These are phyloP conservation scores for Salix koriyanagi DNA, from an alignment of 345 rosid genomes.

Conservation along the genomic window DNA sequence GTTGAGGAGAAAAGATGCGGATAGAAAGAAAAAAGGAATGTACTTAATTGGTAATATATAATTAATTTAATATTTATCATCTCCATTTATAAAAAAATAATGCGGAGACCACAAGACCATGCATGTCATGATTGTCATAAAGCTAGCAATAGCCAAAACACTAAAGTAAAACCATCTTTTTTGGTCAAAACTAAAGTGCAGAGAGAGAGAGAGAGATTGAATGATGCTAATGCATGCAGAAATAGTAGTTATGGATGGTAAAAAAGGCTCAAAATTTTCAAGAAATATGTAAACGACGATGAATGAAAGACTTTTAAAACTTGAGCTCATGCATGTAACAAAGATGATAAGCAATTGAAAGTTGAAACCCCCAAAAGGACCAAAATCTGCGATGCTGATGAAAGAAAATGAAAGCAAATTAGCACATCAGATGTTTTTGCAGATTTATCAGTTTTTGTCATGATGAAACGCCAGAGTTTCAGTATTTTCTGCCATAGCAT, in stretches of 20 bases:
- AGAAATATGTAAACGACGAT: conserved; percentile 15
- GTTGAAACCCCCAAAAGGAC: background rate
- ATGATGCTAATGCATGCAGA: conserved; percentile 36
- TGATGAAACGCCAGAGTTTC: conserved; percentile 42
- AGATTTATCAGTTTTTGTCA: conserved; percentile 30
- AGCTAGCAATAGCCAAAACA: conserved; percentile 25
- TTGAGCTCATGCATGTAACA: conserved; percentile 29
- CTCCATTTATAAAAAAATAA: background rate
- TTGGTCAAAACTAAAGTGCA: conserved; percentile 27
- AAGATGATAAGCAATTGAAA: conserved; percentile 22
- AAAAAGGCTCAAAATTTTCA: conserved; percentile 22
- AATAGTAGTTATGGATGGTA: conserved; percentile 7
- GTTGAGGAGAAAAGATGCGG: background rate
- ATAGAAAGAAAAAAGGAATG: background rate
- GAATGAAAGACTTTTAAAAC: conserved; percentile 11
- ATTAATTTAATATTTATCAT: background rate
- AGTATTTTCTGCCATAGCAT: conserved; percentile 30
- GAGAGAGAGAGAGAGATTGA: conserved; percentile 13
- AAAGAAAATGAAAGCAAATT: conserved; percentile 16
- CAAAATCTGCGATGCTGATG: background rate
- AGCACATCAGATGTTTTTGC: conserved; percentile 32
- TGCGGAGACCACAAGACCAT: conserved; percentile 10
- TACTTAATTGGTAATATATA: background rate
- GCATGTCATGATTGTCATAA: conserved; percentile 27
- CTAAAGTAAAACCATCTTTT: conserved; percentile 22